Percentiles rank a stretch among this genome's conserved stretches.
Evolutionary conservation across 495 filamentous ascomycete genomes (phyloP).

Genomic region (Neurospora africana): DNA sequence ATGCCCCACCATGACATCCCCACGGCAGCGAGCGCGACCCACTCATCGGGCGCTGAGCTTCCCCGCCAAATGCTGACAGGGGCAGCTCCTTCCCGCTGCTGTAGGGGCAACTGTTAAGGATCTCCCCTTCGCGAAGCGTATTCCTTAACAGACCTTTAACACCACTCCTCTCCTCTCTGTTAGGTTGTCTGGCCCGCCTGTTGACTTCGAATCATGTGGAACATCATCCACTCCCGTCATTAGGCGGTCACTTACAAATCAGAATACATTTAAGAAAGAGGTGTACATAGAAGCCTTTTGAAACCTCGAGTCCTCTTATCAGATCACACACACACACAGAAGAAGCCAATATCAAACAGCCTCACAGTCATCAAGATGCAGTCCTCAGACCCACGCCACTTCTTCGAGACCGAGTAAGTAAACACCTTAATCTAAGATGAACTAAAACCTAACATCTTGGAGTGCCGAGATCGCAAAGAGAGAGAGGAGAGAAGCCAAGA

Average conservation of each 20-base stretch:
- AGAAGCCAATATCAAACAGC: not conserved
- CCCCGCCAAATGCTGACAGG: slow-evolving; percentile 7
- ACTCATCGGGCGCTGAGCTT: not conserved
- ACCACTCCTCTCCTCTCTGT: not conserved
- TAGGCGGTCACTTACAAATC: not conserved
- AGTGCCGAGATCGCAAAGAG: slow-evolving; percentile 65
- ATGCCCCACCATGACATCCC: slow-evolving; percentile 3
- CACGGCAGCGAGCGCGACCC: not conserved
- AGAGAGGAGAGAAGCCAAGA: slow-evolving; percentile 65
- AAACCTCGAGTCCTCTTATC: not conserved
- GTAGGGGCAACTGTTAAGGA: not conserved
- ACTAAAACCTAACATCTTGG: slow-evolving; percentile 7
- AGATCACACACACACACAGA: not conserved
- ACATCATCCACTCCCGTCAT: not conserved
- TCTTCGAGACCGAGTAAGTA: slow-evolving; percentile 82
- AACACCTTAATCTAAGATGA: not conserved
- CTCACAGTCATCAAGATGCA: slow-evolving; percentile 14
- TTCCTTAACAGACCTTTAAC: not conserved
- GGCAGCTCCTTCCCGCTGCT: not conserved
- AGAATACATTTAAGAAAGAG: not conserved
- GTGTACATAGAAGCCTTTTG: no score
- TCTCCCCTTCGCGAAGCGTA: accelerated
- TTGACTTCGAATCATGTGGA: not conserved
- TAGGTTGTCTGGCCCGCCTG: not conserved
- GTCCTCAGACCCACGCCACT: slow-evolving; percentile 41